Evolutionary conservation across 257 asterid species (phyloP), one percentile per base, ranked within the genome.

Genomic region (Rhazya stricta): DNA sequence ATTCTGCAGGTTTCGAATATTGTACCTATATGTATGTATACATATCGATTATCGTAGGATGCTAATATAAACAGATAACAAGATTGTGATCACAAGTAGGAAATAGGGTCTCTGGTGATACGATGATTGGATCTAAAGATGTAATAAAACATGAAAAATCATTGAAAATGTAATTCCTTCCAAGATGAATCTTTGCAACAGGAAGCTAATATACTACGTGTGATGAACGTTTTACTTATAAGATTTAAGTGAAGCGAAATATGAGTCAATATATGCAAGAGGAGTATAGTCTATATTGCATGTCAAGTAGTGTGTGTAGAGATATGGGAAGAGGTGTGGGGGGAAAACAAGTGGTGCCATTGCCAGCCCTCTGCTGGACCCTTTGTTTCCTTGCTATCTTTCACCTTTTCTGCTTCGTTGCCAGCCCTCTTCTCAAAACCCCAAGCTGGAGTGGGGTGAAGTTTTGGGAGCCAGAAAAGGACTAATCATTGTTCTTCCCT

Each of bases 401-500:
- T 60, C 21, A 48, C 76, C 76, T 76, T 81, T 68, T 45, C 69
- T 58, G 67, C 77, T 15, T 50, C 76, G 9, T 63, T 30, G 81
- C 71, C 76, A 54, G 63, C 76, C 73, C 60, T 42, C 67, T 74
- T 54, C 69, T 39, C 71, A 25, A 72, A 75, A 43, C 58, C 67
- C 81, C 67, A 13, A 61, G 81, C 76, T 58, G 80, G 80, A 78
- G 78, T 63, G 80, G 76, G 75, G 5, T 70, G 68, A 69, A 36
- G 80, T 54, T 60, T 77, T 75, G 29, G 69, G 77, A 78, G 71
- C 69, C 83, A 61, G 79, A 78, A 78, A 74, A 23, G 15, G 78
- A 75, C 82, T 63, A 71, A 82, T 79, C 69, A 79, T 79, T 78
- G 36, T 66, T 46, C 61, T 53, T 46, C 48, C 78, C 83, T 76